Conservation (phyloP, 164 flowering plant species). For the Nymphaea thermarum region DNA sequence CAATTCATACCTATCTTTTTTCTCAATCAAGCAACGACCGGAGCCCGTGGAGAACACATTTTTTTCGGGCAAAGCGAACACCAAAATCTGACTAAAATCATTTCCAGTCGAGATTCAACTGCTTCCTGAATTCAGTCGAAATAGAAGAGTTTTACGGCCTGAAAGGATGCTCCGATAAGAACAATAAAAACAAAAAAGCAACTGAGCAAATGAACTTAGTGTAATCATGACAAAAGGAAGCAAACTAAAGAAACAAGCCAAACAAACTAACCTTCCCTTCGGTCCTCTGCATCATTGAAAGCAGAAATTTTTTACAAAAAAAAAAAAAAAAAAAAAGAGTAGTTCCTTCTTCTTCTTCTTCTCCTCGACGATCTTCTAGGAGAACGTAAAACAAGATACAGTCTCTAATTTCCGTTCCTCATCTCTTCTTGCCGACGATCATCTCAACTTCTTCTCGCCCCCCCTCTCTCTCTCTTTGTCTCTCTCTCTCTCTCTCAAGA, state of each 20-base stretch:
- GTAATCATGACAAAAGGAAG: no score
- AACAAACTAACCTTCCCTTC: background rate
- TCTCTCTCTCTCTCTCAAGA: background rate
- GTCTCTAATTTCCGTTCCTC: no score
- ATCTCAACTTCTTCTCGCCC: background rate
- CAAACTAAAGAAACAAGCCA: no score
- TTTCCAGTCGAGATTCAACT: background rate
- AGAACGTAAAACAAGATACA: background rate
- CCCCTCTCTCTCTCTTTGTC: background rate
- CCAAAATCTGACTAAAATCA: background rate
- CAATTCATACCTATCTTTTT: background rate
- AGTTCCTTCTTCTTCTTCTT: background rate
- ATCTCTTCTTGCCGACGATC: background rate
- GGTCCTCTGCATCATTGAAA: background rate
- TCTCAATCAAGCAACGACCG: background rate
- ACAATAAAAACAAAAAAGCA: background rate
- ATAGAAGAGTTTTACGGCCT: background rate
- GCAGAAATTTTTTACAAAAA: no score
- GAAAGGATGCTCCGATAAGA: background rate
- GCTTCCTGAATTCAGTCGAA: background rate
- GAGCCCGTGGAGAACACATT: background rate
- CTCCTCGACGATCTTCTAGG: background rate
- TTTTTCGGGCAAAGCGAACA: no score
- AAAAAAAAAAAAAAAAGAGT: no score
- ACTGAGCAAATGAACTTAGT: no score